Base-by-base conservation (phyloP, 2,329 filamentous ascomycete genomes). In the Colletotrichum lupini region DNA sequence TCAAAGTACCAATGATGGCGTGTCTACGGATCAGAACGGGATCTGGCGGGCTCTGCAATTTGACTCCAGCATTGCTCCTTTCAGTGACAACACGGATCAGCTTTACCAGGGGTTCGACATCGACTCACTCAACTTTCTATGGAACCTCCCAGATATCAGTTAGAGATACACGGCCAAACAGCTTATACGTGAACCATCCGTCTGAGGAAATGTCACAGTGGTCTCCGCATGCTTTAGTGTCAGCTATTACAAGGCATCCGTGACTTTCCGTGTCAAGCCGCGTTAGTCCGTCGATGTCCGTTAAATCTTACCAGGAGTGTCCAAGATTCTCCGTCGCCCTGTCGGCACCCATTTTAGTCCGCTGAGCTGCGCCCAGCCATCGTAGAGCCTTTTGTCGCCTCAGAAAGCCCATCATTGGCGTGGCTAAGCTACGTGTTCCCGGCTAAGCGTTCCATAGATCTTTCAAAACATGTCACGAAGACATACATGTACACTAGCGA, bases 141-240 rank as follows among this genome's bases (percentile, higher is more conserved):
- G 69, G 69, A 68, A 62, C 24, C 52, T 72, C 26, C 64, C 32
- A 35, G 66, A 62, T 49, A 64, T 35, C 5, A 68, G 30, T 28
- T 37, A 28, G 79, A 67, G 12, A 83, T 80, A n/a, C 19, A n/a
- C 42, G 8, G 42, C 19, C 42, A n/a, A n/a, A 49, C 8, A n/a
- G 19, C 19, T 49, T 49, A 0, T 49, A 42, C 14, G 12, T 6
- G 7, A 49, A 11, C 42, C 16, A n/a, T 46, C 3, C 6, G 42
- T n/a, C 19, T 22, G 19, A 49, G 4, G 11, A 22, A 3, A 8
- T 22, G 19, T 4, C 16, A 11, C 7, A 9, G 19, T 49, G 8
- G 11, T 49, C 42, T n/a, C 42, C 7, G 42, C 42, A n/a, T 9
- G 8, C 42, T n/a, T 19, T 22, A n/a, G 42, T 49, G 42, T n/a